phyloP scores from a whole-genome alignment of 345 rosid genomes.

The Brassica nigra region DNA sequence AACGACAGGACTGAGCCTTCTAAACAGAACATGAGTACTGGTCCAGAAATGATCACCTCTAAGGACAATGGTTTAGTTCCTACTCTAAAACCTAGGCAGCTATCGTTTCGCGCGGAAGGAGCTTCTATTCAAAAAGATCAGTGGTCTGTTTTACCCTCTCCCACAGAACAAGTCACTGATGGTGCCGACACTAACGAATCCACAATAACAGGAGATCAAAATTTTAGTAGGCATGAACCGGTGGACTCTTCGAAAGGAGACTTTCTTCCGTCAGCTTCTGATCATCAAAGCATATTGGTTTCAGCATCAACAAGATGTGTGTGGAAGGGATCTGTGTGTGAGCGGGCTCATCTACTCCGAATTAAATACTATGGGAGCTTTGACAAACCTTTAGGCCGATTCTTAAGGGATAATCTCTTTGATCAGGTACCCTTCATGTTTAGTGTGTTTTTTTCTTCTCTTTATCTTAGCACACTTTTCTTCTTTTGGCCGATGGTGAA shows the following conservation, averaged over 20 bases:
- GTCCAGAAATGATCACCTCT: conserved; percentile 31
- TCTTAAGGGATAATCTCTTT: conserved; percentile 80
- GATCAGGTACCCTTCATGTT: conserved; percentile 64
- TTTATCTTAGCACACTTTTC: not conserved
- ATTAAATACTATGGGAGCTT: conserved; percentile 92
- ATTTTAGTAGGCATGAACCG: conserved; percentile 44
- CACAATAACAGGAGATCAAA: conserved; percentile 39
- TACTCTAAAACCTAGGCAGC: conserved; percentile 43
- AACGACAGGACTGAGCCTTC: conserved; percentile 40
- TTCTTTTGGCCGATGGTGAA: conserved; percentile 20
- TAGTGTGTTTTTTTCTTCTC: not conserved
- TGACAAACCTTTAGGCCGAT: conserved; percentile 95
- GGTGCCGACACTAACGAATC: conserved; percentile 29
- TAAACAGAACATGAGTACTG: conserved; percentile 33
- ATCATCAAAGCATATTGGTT: conserved; percentile 96
- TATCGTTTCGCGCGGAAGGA: conserved; percentile 27
- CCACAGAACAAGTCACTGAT: conserved; percentile 34
- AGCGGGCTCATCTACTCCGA: conserved; percentile 80
- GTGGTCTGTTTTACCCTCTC: conserved; percentile 31
- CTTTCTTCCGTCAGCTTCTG: conserved; percentile 88
- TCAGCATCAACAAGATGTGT: conserved; percentile 91
- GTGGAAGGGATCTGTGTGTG: conserved; percentile 93
- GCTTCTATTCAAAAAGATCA: conserved; percentile 29
- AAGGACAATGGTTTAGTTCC: conserved; percentile 40
- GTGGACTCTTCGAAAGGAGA: conserved; percentile 66